Conservation (phyloP, 495 filamentous ascomycete species). For the Trichoderma virens region DNA sequence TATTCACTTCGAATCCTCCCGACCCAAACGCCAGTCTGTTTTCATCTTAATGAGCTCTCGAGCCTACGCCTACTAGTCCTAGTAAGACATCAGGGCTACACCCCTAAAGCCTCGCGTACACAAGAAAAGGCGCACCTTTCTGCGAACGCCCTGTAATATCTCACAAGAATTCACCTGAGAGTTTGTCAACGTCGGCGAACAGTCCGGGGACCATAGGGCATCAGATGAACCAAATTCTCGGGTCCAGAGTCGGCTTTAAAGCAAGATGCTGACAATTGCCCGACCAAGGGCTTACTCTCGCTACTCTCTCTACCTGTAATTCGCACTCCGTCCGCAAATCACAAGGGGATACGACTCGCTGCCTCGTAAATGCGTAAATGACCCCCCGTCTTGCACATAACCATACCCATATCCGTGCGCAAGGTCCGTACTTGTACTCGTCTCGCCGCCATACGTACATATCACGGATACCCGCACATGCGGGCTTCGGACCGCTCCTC, state of each 20-base stretch:
- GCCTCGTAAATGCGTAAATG: background rate
- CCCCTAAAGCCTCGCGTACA: background rate
- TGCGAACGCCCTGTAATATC: background rate
- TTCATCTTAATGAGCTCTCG: too few species aligned
- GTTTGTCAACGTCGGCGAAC: background rate
- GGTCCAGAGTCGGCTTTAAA: background rate
- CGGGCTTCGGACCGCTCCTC: background rate
- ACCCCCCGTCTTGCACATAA: background rate
- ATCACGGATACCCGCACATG: background rate
- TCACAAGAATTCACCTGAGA: background rate
- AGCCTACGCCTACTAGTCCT: background rate
- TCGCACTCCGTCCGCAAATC: background rate
- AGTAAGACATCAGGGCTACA: background rate
- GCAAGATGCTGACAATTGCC: constrained; percentile 8
- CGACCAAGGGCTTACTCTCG: background rate
- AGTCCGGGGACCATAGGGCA: background rate
- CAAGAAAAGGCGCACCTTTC: background rate
- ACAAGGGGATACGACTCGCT: background rate
- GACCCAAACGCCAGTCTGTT: too few species aligned
- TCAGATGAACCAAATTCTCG: background rate
- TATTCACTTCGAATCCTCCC: too few species aligned
- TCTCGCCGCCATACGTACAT: background rate
- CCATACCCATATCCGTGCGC: background rate
- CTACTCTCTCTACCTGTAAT: background rate
- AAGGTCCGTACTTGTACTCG: background rate